These are phyloP conservation scores for Coelastrella sp. DNA, from an alignment of 139 green algal genomes.

Conservation along the genomic window DNA sequence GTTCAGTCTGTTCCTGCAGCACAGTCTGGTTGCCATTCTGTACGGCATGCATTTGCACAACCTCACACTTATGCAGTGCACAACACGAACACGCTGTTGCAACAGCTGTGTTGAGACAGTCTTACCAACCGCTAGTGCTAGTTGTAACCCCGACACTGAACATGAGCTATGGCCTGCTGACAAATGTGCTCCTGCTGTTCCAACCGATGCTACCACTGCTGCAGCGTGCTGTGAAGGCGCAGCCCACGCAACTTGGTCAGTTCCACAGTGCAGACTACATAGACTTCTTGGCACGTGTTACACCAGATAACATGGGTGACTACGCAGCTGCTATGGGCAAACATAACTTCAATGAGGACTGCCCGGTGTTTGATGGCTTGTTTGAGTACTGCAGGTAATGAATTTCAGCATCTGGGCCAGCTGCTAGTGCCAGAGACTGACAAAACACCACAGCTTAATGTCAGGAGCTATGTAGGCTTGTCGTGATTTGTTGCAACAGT, in stretches of 20 bases:
- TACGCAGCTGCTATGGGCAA: conserved; percentile 62
- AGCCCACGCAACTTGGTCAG: conserved; percentile 85
- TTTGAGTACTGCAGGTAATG: conserved; percentile 84
- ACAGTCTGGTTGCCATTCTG: background rate
- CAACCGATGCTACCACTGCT: too few relatives aligned
- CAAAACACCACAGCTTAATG: too few relatives aligned
- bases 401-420: background rate
- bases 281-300: conserved; percentile 78
- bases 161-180: too few relatives aligned
- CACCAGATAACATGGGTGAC: conserved; percentile 39
- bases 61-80: too few relatives aligned
- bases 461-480: too few relatives aligned
- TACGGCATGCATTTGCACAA: background rate
- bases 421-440: background rate
- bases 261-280: conserved; percentile 94
- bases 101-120: too few relatives aligned
- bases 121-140: too few relatives aligned
- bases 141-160: too few relatives aligned
- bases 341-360: conserved; percentile 94
- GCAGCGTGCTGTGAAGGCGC: conserved; percentile 74
- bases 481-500: too few relatives aligned
- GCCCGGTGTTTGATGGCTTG: conserved; percentile 87
- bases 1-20: background rate
- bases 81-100: too few relatives aligned
- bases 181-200: too few relatives aligned